These are phyloP conservation scores for Trichocomaceae sp. DNA, from an alignment of 2,329 filamentous ascomycete genomes.

Conservation along the genomic window DNA sequence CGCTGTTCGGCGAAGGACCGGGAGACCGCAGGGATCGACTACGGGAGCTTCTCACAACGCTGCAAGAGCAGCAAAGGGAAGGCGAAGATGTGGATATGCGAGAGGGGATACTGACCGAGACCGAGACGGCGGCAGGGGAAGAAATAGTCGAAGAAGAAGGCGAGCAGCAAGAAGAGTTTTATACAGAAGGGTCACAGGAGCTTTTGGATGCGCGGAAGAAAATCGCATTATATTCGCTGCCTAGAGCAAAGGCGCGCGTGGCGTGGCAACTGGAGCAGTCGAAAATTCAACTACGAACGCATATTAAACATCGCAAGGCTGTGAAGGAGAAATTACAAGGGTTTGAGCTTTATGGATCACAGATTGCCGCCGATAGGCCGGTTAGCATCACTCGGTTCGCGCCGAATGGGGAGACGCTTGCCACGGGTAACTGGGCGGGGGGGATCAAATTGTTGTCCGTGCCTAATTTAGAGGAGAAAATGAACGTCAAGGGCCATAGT, in stretches of 20 bases:
- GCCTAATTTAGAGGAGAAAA: constrained; percentile 71
- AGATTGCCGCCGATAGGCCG: constrained; percentile 84
- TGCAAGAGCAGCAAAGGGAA: constrained; percentile 54
- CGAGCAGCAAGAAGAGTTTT: constrained; percentile 88
- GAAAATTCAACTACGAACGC: constrained; percentile 75
- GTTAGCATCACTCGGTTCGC: constrained; percentile 89
- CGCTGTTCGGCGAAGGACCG: constrained; percentile 84
- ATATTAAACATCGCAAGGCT: constrained; percentile 85
- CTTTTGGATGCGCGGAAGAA: constrained; percentile 69
- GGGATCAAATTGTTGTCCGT: constrained; percentile 80
- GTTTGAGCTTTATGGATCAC: constrained; percentile 88
- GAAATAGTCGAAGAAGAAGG: constrained; percentile 68
- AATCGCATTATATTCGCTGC: constrained; percentile 78
- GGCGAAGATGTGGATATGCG: constrained; percentile 48
- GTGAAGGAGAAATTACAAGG: constrained; percentile 75
- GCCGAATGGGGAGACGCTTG: constrained; percentile 74
- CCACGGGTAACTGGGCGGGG: constrained; percentile 89
- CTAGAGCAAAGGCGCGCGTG: constrained; percentile 69
- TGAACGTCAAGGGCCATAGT: constrained; percentile 72
- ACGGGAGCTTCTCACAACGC: constrained; percentile 69
- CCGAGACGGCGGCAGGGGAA: constrained; percentile 50
- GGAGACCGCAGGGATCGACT: constrained; percentile 80
- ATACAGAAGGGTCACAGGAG: constrained; percentile 71
- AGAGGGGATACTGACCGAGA: constrained; percentile 41
- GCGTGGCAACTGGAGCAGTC: constrained; percentile 74